Evolutionary conservation across 1,284 basidiomycete species (phyloP), one percentile per base, ranked within the genome.

Genomic region (Marasmius oreades): DNA sequence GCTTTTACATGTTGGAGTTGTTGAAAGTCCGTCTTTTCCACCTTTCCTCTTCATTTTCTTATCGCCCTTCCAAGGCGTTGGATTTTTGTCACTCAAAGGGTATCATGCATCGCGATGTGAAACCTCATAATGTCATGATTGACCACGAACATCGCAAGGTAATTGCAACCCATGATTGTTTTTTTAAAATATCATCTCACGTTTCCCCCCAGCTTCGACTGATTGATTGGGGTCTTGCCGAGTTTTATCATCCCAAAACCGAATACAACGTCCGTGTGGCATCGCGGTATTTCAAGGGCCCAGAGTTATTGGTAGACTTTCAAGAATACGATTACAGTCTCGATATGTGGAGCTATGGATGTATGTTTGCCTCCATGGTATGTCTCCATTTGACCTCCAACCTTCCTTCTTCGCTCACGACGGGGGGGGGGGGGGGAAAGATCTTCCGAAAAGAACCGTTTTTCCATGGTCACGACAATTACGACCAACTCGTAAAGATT

Each of bases 51-150:
- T 42, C 2, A 8, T 42, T n/a, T 42, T 16, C 39, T 42, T 42
- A 20, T 42, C 8, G n/a, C n/a, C 20, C 55, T 56, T 43, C 48
- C 28, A 59, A 93, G 92, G 96, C 97, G 16, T 78, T 99, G 69
- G 96, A 99, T 74, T 99, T 90, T 69, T 98, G 95, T 68, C 97
- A 98, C 74, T 98, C 96, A 33, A 92, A 95, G 64, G 96, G 96
- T 12, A 98, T 98, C 71, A 99, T 98, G 95, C 97, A 99, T 70
- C 85, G 97, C 61, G 97, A 99, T 70, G 96, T 99, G 62, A 99
- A 99, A 72, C 96, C 97, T 4, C 95, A 98, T 76, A 99, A 99
- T 71, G 95, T 99, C 57, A 98, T 99, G 95, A 98, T 99, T 72
- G 97, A 99, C 74, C 95, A 98, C 69, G 93, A 98, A 67, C 90